Base-by-base conservation (phyloP, 2,329 filamentous ascomycete genomes). In the Arthroderma sp. region DNA sequence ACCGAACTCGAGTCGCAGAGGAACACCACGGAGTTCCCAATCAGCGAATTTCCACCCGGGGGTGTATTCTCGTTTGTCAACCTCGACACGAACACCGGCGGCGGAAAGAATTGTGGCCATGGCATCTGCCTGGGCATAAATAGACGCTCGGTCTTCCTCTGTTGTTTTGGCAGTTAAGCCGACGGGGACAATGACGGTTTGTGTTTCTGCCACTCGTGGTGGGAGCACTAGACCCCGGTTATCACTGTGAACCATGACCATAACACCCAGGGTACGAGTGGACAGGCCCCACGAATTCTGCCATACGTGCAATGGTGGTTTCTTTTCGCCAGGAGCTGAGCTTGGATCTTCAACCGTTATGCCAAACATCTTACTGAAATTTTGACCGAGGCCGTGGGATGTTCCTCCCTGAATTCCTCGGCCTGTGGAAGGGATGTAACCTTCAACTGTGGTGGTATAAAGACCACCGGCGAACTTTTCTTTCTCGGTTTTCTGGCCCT, bases 281-380 rank as follows among this genome's bases (percentile, higher is more conserved):
- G 89, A 96, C 49, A 98, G 77, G 67, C 91, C 91, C 91, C 91
- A 98, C 9, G 87, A 95, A 72, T 98, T 98, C 66, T 98, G 91
- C 88, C 89, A 96, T 46, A 96, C 88, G 60, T 89, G 71, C 46
- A 95, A 70, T 58, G 86, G 81, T 54, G 81, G 75, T 53, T 84
- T 83, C 68, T 85, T 83, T 64, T 91, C 78, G 40, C 76, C 80
- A 39, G 74, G 71, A 58, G 80, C 80, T 42, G 74, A 75, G 48
- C 73, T 72, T 27, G 91, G 91, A 60, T 98, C 88, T 65, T 98
- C 89, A 29, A 98, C 86, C 0, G 83, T 94, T 63, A 98, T 96
- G 65, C 91, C 83, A 63, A 96, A 98, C 88, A 98, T 98, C 69
- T 93, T 95, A 64, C 83, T 88, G 69, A 98, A 98, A 70, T 98